phyloP scores from a whole-genome alignment of 139 green algal species.

The Asterochloris erici region DNA sequence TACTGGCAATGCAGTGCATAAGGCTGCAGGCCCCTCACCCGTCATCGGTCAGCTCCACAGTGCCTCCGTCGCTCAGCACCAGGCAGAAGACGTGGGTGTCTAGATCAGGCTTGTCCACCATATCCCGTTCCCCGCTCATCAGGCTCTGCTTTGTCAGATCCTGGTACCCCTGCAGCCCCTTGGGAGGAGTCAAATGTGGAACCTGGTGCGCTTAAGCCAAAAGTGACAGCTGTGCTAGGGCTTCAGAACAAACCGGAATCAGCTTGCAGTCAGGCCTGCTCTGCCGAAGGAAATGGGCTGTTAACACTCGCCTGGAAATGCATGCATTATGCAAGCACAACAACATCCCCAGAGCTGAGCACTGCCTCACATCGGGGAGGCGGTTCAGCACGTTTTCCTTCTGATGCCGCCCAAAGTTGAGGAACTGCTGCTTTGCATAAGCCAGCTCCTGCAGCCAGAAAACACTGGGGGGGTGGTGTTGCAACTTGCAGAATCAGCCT shows the following conservation, averaged over 20 bases:
- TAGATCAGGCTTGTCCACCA: constrained; percentile 39
- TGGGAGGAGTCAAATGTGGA: no score
- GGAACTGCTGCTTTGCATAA: constrained; percentile 26
- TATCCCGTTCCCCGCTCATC: constrained; percentile 35
- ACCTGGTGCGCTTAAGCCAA: background rate
- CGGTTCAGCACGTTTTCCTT: constrained; percentile 26
- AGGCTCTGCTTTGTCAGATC: constrained; percentile 37
- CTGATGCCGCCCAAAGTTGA: constrained; percentile 34
- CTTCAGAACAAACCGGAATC: no score
- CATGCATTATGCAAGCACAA: background rate
- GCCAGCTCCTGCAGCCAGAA: no score
- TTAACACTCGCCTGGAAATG: background rate
- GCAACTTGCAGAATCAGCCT: no score
- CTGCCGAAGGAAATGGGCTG: no score
- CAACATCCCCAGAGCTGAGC: background rate
- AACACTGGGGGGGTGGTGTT: no score
- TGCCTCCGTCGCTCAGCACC: constrained; percentile 41
- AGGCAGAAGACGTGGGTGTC: constrained; percentile 43
- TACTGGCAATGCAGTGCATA: no score
- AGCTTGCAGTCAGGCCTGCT: no score
- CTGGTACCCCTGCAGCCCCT: constrained; percentile 25
- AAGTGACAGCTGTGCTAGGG: background rate
- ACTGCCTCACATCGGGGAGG: constrained; percentile 2
- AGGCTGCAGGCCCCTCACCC: constrained; percentile 14
- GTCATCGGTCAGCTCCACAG: constrained; percentile 39